A percentile compares a stretch with the other conserved stretches of the same genome.
phyloP scores from a whole-genome alignment of 352 stramenopile species.

The Phytophthora nicotianae region DNA sequence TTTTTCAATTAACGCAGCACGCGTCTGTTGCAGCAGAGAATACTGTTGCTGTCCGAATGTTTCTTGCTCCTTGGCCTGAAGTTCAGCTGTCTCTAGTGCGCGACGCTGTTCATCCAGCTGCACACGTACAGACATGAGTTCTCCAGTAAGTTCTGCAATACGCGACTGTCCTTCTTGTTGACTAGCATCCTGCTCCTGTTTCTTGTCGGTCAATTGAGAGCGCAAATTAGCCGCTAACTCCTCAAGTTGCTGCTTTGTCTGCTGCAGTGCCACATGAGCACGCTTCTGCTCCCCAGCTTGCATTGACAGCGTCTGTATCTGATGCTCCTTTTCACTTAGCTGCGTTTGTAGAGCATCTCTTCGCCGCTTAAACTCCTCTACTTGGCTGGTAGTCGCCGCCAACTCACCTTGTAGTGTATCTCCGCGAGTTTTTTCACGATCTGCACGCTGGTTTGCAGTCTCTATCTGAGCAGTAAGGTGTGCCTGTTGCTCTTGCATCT shows the following conservation, averaged over 20 bases:
- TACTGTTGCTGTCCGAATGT: conserved; percentile 57
- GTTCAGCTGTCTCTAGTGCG: conserved; percentile 65
- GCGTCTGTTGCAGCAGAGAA: conserved; percentile 55
- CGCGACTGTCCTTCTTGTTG: conserved; percentile 69
- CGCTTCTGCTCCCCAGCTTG: conserved; percentile 65
- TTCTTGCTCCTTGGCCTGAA: conserved; percentile 72
- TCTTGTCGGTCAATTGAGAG: conserved; percentile 61
- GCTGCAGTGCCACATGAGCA: conserved; percentile 51
- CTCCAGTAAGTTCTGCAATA: conserved; percentile 65
- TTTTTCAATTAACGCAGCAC: conserved; percentile 51
- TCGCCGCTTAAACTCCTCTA: conserved; percentile 59
- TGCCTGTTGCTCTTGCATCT: conserved; percentile 51
- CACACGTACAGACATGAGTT: conserved; percentile 78
- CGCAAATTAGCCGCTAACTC: conserved; percentile 61
- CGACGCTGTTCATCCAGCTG: conserved; percentile 78
- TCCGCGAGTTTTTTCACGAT: conserved; percentile 34
- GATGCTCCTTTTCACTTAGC: conserved; percentile 56
- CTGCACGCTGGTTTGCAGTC: conserved; percentile 39
- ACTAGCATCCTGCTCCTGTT: conserved; percentile 52
- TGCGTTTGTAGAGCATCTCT: conserved; percentile 52
- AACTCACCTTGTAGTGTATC: conserved; percentile 62
- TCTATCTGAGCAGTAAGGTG: conserved; percentile 52
- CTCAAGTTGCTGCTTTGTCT: conserved; percentile 77
- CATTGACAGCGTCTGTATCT: conserved; percentile 63
- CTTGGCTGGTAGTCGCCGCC: conserved; percentile 23